Base-by-base conservation (phyloP, 805 yeast genomes). In the Saturnispora bothae region DNA sequence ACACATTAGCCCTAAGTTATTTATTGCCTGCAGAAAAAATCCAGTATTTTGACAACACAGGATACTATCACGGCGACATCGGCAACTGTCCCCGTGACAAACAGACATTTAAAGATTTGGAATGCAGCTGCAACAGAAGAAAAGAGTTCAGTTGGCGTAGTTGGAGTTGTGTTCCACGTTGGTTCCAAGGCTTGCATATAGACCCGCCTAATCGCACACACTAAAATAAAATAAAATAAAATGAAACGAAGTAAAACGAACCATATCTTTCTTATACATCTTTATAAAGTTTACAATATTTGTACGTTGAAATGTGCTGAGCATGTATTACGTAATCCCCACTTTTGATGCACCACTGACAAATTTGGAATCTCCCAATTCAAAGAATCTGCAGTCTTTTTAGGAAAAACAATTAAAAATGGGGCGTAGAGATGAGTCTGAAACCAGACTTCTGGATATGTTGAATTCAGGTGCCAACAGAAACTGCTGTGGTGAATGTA, bases 401-500 rank as follows among this genome's bases (percentile, higher is more conserved):
- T n/a, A n/a, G n/a, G n/a, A n/a, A n/a, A n/a, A n/a, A n/a, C 18
- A 3, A 16, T 14, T 14, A 9, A 7, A 9, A 16, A 36, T 36
- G 35, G 39, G 27, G 6, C 28, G 27, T 9, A 27, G 17, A 18
- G 29, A 36, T 16, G 27, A 26, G 20, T 59, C 54, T 35, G 65
- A 61, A 43, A 39, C 41, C 19, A 47, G 58, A 13, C 63, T 83
- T 47, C 68, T 76, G 38, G 76, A 71, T 28, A 56, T 82, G 41
- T 66, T 82, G 46, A 80, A 79, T 51, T 52, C 63, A 31, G 62
- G 71, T 10, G 73, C 59, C 14, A 83, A 83, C 53, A 61, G 64
- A 34, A 82, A 81, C 56, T 72, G 66, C 52, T 83, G 95, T 57
- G 94, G 86, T 27, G 95, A 83, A 53, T 83, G 94, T 60, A 71